Percentiles rank a stretch among this genome's conserved stretches.
phyloP scores from a whole-genome alignment of 768 basidiomycete genomes.

The Tricholoma bakamatsutake region DNA sequence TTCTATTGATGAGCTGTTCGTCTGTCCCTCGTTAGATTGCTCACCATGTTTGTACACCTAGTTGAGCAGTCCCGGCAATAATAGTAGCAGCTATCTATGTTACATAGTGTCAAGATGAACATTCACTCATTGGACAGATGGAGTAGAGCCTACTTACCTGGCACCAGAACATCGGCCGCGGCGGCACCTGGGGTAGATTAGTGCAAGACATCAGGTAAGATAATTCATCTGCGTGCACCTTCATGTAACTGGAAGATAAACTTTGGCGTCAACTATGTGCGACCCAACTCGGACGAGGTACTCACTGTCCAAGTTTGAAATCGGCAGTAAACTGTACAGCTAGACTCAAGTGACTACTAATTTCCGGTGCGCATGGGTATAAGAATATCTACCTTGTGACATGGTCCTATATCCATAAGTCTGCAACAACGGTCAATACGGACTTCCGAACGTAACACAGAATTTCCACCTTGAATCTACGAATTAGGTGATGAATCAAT shows the following conservation, averaged over 20 bases:
- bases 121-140: not conserved
- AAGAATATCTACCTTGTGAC: constrained; percentile 34
- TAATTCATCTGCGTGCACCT: constrained; percentile 25
- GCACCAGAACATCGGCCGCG: constrained; percentile 60
- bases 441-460: not conserved
- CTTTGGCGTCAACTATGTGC: not conserved
- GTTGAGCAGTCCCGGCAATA: constrained; percentile 61
- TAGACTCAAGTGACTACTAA: constrained; percentile 23
- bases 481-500: constrained; percentile 1
- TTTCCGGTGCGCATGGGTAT: not conserved
- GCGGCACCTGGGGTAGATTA: constrained; percentile 39
- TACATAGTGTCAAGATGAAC: not conserved
- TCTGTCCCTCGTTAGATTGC: constrained; percentile 5
- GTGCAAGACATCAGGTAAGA: not conserved
- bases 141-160: constrained; percentile 35
- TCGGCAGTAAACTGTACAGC: constrained; percentile 67
- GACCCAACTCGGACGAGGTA: constrained; percentile 22
- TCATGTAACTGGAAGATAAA: constrained; percentile 36
- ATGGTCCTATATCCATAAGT: constrained; percentile 65
- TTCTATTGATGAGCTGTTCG: not conserved
- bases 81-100: constrained; percentile 45
- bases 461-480: constrained; percentile 32
- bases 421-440: constrained; percentile 26
- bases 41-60: constrained; percentile 61
- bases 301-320: constrained; percentile 74